Base-by-base conservation (phyloP, 805 yeast genomes). In the Wickerhamomyces queroliae region DNA sequence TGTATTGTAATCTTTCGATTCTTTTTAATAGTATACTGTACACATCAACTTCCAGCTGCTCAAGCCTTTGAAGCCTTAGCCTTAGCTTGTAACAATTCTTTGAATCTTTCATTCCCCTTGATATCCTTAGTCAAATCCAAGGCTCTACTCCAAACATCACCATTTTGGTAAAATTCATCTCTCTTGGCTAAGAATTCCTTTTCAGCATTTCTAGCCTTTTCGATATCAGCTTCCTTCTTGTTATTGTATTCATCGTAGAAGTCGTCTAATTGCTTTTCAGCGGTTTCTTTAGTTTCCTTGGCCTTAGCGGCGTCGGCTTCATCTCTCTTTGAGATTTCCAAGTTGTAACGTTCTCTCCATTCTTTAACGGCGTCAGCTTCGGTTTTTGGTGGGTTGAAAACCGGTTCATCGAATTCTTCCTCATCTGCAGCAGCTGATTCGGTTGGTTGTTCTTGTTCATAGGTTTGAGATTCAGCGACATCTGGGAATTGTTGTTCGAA, bases 241-340 rank as follows among this genome's bases (percentile, higher is more conserved):
- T 72, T 69, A 66, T 87, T 89, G 70, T 91, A 91, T 56, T 81
- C 82, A 52, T 87, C 95, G 62, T 91, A 91, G 62, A 91, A 91
- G 47, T 85, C 95, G 59, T 91, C 96, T 55, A 89, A 78, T 39
- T 88, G 80, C 58, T 80, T 78, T 55, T 78, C 76, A 9, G 98
- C 98, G 46, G 82, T 81, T 37, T 76, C 74, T 40, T 83, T 74
- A 42, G 88, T 72, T 44, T 80, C 87, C 23, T 67, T 67, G 55
- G 83, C 76, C 59, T 77, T 83, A 49, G 76, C 67, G 17, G 66
- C 67, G 50, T 83, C 81, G 46, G 76, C 77, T 49, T 74, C 80
- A 55, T 91, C 98, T 56, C 95, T 76, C 55, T 85, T 78, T 39
- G 74, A 68, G 45, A 91, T 80, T 59, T 89, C 96, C 42, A 83